These are phyloP conservation scores for Phytophthora idaei DNA, from an alignment of 352 stramenopile species.

Conservation along the genomic window DNA sequence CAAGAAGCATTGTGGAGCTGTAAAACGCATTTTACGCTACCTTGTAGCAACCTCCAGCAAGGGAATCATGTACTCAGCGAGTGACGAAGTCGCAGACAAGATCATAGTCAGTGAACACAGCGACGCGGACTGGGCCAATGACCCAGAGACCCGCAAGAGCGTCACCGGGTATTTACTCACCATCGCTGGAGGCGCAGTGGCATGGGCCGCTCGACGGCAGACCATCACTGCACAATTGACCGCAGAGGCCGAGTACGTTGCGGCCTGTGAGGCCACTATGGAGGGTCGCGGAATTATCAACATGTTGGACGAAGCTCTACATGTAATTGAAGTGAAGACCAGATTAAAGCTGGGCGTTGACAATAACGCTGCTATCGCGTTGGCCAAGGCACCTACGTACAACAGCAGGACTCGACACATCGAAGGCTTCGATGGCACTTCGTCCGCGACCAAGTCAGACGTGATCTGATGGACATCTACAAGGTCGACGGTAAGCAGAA, in stretches of 20 bases:
- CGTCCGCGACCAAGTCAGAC: no score
- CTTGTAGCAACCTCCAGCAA: no score
- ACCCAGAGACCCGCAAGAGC: neutral
- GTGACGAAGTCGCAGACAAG: neutral
- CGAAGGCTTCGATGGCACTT: no score
- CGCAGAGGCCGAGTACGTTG: constrained; percentile 18
- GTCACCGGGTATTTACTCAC: constrained; percentile 6
- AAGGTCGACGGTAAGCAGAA: no score
- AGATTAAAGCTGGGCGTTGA: no score
- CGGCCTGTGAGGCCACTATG: constrained; percentile 13
- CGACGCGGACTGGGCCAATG: constrained; percentile 23
- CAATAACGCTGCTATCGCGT: no score
- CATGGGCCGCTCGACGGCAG: constrained; percentile 3
- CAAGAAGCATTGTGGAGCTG: no score
- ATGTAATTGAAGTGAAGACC: no score
- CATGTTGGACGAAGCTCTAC: constrained; percentile 5
- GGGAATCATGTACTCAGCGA: neutral
- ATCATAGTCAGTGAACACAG: constrained; percentile 14
- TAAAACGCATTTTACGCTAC: no score
- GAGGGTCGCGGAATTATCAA: constrained; percentile 6
- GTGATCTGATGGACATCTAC: no score
- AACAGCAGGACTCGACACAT: no score
- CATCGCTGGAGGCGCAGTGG: constrained; percentile 6
- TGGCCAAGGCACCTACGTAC: no score
- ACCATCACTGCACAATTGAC: constrained; percentile 19